Conservation (phyloP, 257 asterid genomes). For the Solanum bulbocastanum region DNA sequence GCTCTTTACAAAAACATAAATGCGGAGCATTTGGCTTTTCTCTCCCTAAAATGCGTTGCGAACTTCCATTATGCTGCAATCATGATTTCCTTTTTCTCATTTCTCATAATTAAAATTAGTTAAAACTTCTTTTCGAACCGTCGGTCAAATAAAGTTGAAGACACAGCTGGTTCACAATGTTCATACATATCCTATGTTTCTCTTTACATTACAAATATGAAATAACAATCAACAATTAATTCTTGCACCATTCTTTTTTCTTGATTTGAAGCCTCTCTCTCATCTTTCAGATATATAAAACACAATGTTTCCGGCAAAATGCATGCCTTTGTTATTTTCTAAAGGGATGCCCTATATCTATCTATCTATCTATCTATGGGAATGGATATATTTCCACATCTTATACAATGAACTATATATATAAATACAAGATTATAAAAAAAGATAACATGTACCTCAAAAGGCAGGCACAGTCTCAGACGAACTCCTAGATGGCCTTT, state of each 20-base stretch:
- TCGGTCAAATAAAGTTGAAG: background rate
- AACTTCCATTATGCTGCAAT: background rate
- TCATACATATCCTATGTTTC: background rate
- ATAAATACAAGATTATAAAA: conserved; percentile 29
- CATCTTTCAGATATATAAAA: background rate
- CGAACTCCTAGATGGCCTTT: conserved; percentile 21
- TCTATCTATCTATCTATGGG: conserved; percentile 10
- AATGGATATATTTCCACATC: conserved; percentile 15
- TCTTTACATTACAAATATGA: background rate
- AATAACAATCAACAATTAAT: background rate
- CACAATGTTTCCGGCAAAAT: background rate
- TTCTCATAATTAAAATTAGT: background rate
- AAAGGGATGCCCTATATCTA: conserved; percentile 13
- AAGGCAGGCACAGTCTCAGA: conserved; percentile 16
- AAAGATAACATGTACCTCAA: conserved; percentile 15
- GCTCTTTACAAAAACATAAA: background rate
- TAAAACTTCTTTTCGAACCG: background rate
- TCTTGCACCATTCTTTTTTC: background rate
- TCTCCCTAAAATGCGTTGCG: background rate
- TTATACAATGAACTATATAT: conserved; percentile 25
- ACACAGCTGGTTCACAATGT: background rate
- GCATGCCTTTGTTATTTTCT: background rate
- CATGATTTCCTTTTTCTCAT: background rate
- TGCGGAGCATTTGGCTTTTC: background rate
- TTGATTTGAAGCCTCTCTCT: background rate